Evolutionary conservation across 2,329 filamentous ascomycete genomes (phyloP), one percentile per base, ranked within the genome.

Genomic region (Diaporthe helianthi): DNA sequence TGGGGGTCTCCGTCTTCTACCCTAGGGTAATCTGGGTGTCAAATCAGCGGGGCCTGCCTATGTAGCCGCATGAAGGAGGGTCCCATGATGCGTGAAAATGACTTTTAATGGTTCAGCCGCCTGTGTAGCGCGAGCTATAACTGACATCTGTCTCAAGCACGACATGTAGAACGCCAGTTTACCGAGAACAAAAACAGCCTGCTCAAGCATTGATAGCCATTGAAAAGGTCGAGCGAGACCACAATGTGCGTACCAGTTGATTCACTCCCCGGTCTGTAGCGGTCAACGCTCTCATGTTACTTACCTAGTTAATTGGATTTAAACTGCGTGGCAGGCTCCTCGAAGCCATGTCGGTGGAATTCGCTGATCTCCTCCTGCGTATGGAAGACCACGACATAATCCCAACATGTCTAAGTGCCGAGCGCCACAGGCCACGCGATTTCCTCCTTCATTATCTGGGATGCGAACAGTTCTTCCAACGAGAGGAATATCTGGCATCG

Each of bases 341-440:
- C 41, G 4, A 71, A 69, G 69, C 47, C 63, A 71, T 71, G 69
- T 53, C 63, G n/a, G 29, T 49, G 24, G 47, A 71, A 19, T 52
- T 64, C 15, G 54, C 44, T 13, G 63, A 69, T 46, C 36, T 69
- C 13, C 63, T 67, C 3, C 24, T 64, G 7, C 69, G 60, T 3
- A 69, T 71, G 67, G 69, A 71, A 67, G 69, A 71, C 36, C 69
- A 71, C 58, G 69, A 71, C 33, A 71, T 71, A 15, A 53, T 71
- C 7, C 69, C 69, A 36, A 69, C 69, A 31, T 71, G 69, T 38
- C 63, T 71, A 1, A 69, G 67, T 46, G 69, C 69, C 44, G 69
- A 71, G 49, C 67, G 67, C 9, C 69, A 71, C 26, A 69, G 65
- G 36, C 69, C 69, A 2, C 63, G 63, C n/a, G 67, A 71, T 2